A percentile compares a stretch with the other conserved stretches of the same genome.
These are phyloP conservation scores for Melampsora larici-populina DNA, from an alignment of 1,284 basidiomycete genomes.

Conservation along the genomic window DNA sequence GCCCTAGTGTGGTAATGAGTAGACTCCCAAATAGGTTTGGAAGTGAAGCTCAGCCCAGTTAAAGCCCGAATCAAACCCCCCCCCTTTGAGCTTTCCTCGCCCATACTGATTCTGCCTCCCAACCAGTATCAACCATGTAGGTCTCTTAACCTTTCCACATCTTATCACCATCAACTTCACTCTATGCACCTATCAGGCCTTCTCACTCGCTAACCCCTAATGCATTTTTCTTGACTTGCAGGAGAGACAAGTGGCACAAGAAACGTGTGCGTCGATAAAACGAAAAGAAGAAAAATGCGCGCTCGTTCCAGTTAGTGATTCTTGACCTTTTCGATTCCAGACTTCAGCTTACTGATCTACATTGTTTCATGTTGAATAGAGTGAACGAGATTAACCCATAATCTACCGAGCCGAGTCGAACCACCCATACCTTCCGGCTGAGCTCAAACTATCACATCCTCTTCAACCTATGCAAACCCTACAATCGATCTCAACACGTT, in stretches of 20 bases:
- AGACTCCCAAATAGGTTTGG: not conserved
- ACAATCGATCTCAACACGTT: too few species aligned
- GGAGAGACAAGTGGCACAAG: conserved; percentile 53
- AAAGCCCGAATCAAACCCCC: too few species aligned
- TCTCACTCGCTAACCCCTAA: not conserved
- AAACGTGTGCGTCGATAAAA: conserved; percentile 51
- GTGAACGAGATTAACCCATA: not conserved
- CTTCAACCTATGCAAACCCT: not conserved
- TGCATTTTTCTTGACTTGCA: not conserved
- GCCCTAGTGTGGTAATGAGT: not conserved
- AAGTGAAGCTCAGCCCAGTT: too few species aligned
- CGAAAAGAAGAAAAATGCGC: conserved; percentile 52
- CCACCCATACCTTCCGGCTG: not conserved
- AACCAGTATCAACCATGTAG: not conserved
- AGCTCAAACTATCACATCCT: not conserved
- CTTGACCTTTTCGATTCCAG: not conserved
- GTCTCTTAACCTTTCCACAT: not conserved
- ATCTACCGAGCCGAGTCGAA: not conserved
- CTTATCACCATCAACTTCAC: not conserved
- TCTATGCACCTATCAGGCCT: not conserved
- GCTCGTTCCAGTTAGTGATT: conserved; percentile 25
- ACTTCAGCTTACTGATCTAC: not conserved
- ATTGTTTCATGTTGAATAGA: not conserved
- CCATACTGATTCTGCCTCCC: not conserved
- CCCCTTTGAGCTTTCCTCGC: not conserved